phyloP scores from a whole-genome alignment of 2,329 filamentous ascomycete genomes.

The Aspergillus persii region DNA sequence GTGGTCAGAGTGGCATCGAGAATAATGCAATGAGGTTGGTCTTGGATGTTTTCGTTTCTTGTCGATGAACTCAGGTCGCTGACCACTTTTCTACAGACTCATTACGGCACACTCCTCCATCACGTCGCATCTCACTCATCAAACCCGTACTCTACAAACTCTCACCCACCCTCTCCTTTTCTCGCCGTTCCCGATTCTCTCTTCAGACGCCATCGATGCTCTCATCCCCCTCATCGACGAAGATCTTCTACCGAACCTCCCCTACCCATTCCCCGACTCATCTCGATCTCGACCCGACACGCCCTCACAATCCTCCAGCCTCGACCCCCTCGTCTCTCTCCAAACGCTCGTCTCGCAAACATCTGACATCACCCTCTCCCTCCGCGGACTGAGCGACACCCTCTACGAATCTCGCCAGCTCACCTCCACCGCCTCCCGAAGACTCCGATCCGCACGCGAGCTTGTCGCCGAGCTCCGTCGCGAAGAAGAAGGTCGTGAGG shows the following conservation, averaged over 20 bases:
- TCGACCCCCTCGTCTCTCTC: slow-evolving; percentile 62
- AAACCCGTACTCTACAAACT: slow-evolving; percentile 59
- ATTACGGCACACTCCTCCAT: slow-evolving; percentile 59
- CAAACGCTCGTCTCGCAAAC: slow-evolving; percentile 69
- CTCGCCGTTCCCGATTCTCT: slow-evolving; percentile 54
- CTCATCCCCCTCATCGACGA: slow-evolving; percentile 57
- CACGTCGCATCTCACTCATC: slow-evolving; percentile 59
- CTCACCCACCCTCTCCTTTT: slow-evolving; percentile 59
- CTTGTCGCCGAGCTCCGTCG: slow-evolving; percentile 79
- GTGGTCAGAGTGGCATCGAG: slow-evolving; percentile 56
- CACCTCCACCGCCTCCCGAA: slow-evolving; percentile 74
- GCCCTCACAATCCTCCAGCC: slow-evolving; percentile 28
- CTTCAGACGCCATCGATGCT: slow-evolving; percentile 54
- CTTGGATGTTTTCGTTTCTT: neutral
- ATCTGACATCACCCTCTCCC: slow-evolving; percentile 70
- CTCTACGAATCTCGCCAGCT: slow-evolving; percentile 92
- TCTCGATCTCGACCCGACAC: slow-evolving; percentile 28
- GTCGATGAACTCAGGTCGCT: neutral
- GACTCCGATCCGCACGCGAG: slow-evolving; percentile 77
- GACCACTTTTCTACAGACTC: slow-evolving; percentile 39
- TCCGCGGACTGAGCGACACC: slow-evolving; percentile 85
- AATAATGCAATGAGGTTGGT: slow-evolving; percentile 55
- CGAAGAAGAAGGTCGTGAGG: slow-evolving; percentile 78
- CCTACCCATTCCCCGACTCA: slow-evolving; percentile 43
- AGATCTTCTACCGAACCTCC: slow-evolving; percentile 52